Percentiles rank a stretch among this genome's conserved stretches.
Conservation (phyloP, 2,329 filamentous ascomycete species). For the Calonectria hongkongensis region DNA sequence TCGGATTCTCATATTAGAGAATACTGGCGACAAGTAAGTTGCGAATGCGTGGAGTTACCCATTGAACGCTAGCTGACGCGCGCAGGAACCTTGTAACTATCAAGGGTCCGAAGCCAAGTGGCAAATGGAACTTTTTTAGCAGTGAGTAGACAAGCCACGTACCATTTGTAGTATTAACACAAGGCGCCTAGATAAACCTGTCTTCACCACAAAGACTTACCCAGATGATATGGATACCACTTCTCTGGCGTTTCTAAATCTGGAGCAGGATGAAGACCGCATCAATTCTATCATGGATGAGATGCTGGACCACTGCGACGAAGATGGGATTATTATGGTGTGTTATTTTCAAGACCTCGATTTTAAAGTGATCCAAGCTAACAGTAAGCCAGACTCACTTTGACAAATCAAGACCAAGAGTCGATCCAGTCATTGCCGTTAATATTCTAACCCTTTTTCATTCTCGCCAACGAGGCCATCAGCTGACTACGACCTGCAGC, state of each 20-base stretch:
- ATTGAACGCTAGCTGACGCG: not conserved
- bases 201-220: slow-evolving; percentile 4
- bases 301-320: not conserved
- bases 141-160: not conserved
- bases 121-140: not conserved
- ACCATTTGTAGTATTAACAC: not conserved
- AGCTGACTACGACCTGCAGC: not conserved
- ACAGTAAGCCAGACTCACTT: not conserved
- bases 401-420: not conserved
- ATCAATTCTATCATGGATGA: not conserved
- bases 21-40: not conserved
- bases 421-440: not conserved
- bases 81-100: not conserved
- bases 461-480: not conserved
- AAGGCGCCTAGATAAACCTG: not conserved
- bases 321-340: slow-evolving; percentile 1
- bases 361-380: not conserved
- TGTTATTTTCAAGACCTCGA: not conserved
- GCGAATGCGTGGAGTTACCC: too few relatives aligned
- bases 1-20: not conserved
- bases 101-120: not conserved
- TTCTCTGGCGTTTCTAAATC: not conserved
- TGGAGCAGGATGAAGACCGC: not conserved
- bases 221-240: slow-evolving; percentile 7
- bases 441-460: not conserved